These are phyloP conservation scores for Ceratobasidium theobromae DNA, from an alignment of 1,284 basidiomycete genomes.

Conservation along the genomic window DNA sequence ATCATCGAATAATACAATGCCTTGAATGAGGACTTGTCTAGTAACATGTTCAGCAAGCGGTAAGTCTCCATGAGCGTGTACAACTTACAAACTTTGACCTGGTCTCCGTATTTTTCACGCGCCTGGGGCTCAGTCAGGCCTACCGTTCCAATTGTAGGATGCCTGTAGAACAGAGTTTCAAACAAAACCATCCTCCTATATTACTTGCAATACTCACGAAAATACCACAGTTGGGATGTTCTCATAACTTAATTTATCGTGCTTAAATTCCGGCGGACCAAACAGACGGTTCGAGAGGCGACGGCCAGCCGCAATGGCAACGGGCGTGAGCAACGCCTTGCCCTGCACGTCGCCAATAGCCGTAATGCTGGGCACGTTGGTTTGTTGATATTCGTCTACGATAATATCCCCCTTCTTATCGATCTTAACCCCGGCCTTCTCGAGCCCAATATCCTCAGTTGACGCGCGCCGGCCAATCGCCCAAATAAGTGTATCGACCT, in stretches of 20 bases:
- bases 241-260: slow-evolving; percentile 86
- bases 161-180: slow-evolving; percentile 50
- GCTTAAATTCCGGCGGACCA: slow-evolving; percentile 79
- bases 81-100: slow-evolving; percentile 84
- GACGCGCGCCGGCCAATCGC: slow-evolving; percentile 88
- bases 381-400: slow-evolving; percentile 91
- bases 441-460: slow-evolving; percentile 77
- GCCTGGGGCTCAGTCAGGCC: slow-evolving; percentile 92
- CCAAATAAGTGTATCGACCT: slow-evolving; percentile 91
- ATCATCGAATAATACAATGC: slow-evolving; percentile 88
- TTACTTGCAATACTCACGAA: slow-evolving; percentile 71
- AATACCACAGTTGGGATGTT: slow-evolving; percentile 95
- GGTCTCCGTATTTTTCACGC: slow-evolving; percentile 79
- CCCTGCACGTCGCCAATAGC: slow-evolving; percentile 93
- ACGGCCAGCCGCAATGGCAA: slow-evolving; percentile 95
- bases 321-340: slow-evolving; percentile 93
- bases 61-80: neutral
- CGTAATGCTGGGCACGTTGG: slow-evolving; percentile 70
- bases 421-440: slow-evolving; percentile 70
- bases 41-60: neutral
- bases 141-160: slow-evolving; percentile 90
- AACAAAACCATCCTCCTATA: slow-evolving; percentile 10
- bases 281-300: slow-evolving; percentile 88
- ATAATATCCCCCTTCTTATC: slow-evolving; percentile 79
- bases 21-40: slow-evolving; percentile 76